Evolutionary conservation across 2,329 filamentous ascomycete species (phyloP).

Genomic region (Myriosclerotinia curreyana): DNA sequence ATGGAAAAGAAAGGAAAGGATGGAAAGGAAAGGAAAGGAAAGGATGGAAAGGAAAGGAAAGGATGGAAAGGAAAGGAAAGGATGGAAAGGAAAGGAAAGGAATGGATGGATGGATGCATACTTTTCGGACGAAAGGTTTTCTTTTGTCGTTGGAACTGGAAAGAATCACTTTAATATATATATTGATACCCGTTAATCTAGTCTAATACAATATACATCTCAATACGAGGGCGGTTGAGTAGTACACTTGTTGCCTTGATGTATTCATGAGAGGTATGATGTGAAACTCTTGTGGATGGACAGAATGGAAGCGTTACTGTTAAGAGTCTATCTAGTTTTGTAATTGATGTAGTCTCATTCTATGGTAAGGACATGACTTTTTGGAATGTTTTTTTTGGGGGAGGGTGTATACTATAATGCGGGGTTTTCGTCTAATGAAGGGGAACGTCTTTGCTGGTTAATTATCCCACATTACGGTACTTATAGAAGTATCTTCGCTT

Average conservation of each 20-base stretch:
- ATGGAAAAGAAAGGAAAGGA: not conserved
- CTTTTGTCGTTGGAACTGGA: conserved; percentile 3
- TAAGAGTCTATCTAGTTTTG: not conserved
- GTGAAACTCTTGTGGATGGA: not conserved
- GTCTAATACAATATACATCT: conserved; percentile 9
- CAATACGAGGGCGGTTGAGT: not conserved
- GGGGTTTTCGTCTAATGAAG: not conserved
- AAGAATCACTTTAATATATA: conserved; percentile 16
- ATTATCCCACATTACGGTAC: too few relatives aligned
- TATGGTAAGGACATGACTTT: not conserved
- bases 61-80: not conserved
- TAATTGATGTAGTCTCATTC: not conserved
- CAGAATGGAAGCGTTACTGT: not conserved
- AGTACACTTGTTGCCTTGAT: not conserved
- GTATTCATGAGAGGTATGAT: not conserved
- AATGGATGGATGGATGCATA: not conserved
- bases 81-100: too few relatives aligned
- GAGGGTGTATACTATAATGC: not conserved
- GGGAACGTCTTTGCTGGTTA: too few relatives aligned
- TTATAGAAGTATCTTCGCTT: too few relatives aligned
- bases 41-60: not conserved
- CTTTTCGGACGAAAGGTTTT: not conserved
- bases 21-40: not conserved
- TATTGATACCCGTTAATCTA: conserved; percentile 22
- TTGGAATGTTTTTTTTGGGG: not conserved